Base-by-base conservation (phyloP, 208 protist genomes). In the Acanthamoeba lenticulata region DNA sequence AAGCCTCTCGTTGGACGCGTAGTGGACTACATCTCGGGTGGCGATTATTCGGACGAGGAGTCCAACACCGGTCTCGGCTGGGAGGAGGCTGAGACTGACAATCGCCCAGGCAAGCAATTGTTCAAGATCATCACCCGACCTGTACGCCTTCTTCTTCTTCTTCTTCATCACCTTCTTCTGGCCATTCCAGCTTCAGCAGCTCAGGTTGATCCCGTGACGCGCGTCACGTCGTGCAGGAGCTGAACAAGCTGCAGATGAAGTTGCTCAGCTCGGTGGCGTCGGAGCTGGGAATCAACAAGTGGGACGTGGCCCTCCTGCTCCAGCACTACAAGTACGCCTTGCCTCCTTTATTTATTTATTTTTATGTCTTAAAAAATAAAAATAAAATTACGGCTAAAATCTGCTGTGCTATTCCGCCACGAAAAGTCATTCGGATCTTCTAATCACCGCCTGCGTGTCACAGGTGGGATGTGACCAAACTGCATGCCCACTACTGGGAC, bases 401-500 rank as follows among this genome's bases (percentile, higher is more conserved):
- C 5, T 52, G 5, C 15, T 52, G 15, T 52, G 15, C 5, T 52
- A 52, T 19, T 52, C n/a, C n/a, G n/a, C n/a, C n/a, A n/a, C n/a
- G n/a, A n/a, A n/a, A n/a, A n/a, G n/a, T n/a, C n/a, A n/a, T n/a
- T n/a, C n/a, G n/a, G n/a, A n/a, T n/a, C n/a, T 60, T 60, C 52
- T 60, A 34, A 7, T 38, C 27, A 77, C n/a, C 27, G 65, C 32
- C 15, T 77, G 77, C n/a, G 40, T 49, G n/a, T n/a, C 13, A 92
- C 52, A 96, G 94, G 88, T 96, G 95, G 95, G 94, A 94, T 69
- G 27, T 49, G 0, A 94, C 94, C 57, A 91, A 74, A 65, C 42
- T 96, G 19, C 60, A 95, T 40, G 38, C 44, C n/a, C 36, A 90
- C n/a, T 96, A 95, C 55, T 95, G 92, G 74, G 95, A 95, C 49